Percentiles rank a stretch among this genome's conserved stretches.
phyloP scores from a whole-genome alignment of 164 flowering plant species.

The Stephania yunnanensis region DNA sequence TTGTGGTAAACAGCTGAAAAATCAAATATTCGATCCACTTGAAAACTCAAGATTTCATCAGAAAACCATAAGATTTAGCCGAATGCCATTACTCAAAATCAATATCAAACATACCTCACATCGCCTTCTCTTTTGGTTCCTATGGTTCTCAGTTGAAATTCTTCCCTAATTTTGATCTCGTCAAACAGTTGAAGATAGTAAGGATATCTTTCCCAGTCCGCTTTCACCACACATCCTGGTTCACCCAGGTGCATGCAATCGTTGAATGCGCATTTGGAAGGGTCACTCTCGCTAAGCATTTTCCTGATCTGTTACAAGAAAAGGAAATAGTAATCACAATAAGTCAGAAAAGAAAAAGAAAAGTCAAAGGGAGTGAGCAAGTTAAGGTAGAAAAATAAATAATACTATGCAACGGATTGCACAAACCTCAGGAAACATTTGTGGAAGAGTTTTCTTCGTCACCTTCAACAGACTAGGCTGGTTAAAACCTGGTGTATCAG shows the following conservation, averaged over 20 bases:
- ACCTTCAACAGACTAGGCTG: conserved; percentile 92
- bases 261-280: conserved; percentile 68
- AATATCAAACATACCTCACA: conserved; percentile 55
- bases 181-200: conserved; percentile 88
- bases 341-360: neutral
- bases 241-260: conserved; percentile 93
- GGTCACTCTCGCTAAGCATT: conserved; percentile 40
- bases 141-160: conserved; percentile 69
- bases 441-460: conserved; percentile 71
- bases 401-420: neutral
- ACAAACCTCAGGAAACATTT: conserved; percentile 83
- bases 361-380: conserved; percentile 1
- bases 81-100: neutral
- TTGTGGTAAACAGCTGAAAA: neutral
- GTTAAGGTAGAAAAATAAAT: neutral
- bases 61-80: neutral
- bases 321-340: neutral
- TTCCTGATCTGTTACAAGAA: conserved; percentile 46
- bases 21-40: neutral
- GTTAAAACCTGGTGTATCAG: conserved; percentile 97
- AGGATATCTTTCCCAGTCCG: conserved; percentile 88
- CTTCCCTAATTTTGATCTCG: conserved; percentile 89
- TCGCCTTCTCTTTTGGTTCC: conserved; percentile 91
- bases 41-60: neutral
- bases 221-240: conserved; percentile 74